Evolutionary conservation across 2,329 filamentous ascomycete species (phyloP).

Genomic region (Talaromyces islandicus): DNA sequence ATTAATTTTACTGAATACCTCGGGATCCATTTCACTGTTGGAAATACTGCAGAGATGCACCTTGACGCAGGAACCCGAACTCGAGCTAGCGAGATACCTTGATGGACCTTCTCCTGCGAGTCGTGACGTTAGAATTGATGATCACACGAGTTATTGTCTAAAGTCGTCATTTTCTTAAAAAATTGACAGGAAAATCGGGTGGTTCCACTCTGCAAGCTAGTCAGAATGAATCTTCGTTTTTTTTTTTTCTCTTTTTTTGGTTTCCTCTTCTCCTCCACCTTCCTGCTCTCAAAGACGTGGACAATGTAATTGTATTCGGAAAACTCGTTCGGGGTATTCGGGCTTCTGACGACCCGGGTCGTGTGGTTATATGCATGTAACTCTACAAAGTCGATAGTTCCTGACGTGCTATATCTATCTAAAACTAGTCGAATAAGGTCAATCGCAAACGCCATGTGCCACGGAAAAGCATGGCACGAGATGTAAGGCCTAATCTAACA

Average conservation of each 20-base stretch:
- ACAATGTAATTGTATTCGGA: not conserved
- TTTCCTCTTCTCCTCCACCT: not conserved
- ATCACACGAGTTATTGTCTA: not conserved
- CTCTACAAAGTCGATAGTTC: not conserved
- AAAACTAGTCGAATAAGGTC: not conserved
- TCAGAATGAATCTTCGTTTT: not conserved
- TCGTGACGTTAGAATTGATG: not conserved
- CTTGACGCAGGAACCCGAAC: not conserved
- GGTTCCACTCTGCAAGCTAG: not conserved
- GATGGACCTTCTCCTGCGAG: not conserved
- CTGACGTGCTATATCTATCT: not conserved
- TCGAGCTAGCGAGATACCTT: not conserved
- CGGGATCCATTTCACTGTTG: not conserved
- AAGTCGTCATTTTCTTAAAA: not conserved
- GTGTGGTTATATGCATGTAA: not conserved
- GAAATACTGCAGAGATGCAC: not conserved
- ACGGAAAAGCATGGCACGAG: not conserved
- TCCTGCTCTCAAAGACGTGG: too few relatives aligned
- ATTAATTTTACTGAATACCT: not conserved
- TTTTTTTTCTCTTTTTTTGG: too few relatives aligned
- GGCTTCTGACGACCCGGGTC: not conserved
- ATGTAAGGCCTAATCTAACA: not conserved
- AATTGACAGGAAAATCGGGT: not conserved
- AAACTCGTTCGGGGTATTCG: too few relatives aligned
- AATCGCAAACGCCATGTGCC: not conserved